Base-by-base conservation (phyloP, 2,329 filamentous ascomycete species). In the Aaosphaeria arxii region DNA sequence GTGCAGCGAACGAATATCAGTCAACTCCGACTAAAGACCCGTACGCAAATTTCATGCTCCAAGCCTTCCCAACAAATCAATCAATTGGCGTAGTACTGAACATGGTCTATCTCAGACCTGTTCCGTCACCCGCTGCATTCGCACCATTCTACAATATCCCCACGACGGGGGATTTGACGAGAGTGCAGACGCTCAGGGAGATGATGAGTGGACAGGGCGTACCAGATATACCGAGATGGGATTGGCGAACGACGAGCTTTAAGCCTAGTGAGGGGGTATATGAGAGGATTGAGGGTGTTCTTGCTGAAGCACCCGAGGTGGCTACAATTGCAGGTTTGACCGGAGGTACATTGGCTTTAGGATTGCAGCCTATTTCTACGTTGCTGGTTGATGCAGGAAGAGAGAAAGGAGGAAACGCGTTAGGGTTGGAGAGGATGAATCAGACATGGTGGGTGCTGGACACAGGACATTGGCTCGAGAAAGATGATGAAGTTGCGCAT, bases 41-140 rank as follows among this genome's bases (percentile, higher is more conserved):
- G 4, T 38, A 52, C 30, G 42, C 43, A 4, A 47, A 45, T 17
- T 11, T 45, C 7, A 50, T 50, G 43, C 4, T 52, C 3, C 50
- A 46, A 32, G 4, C 38, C 1, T 46, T 45, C 30, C 5, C 24
- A 3, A 52, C 43, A 1, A 49, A 49, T 28, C 29, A 36, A 28
- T 30, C 7, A 4, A 5, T 47, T 30, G 50, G 46, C 9, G 44
- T 24, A 3, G 9, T 50, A 1, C 40, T 52, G 11, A 49, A 44
- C 28, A 43, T 52, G 43, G 47, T 52, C 11, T 52, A 52, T 30
- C 44, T 52, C 24, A 50, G 46, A 31, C 50, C 50, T 40, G 47
- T 43, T 13, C 42, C 5, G 5, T 29, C 28, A 2, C 49, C 49
- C 2, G 11, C 42, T 40, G 49, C 49, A 9, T 51, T 51, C 30